These are phyloP conservation scores for Talaromyces pinophilus DNA, from an alignment of 2,329 filamentous ascomycete genomes.

Conservation along the genomic window DNA sequence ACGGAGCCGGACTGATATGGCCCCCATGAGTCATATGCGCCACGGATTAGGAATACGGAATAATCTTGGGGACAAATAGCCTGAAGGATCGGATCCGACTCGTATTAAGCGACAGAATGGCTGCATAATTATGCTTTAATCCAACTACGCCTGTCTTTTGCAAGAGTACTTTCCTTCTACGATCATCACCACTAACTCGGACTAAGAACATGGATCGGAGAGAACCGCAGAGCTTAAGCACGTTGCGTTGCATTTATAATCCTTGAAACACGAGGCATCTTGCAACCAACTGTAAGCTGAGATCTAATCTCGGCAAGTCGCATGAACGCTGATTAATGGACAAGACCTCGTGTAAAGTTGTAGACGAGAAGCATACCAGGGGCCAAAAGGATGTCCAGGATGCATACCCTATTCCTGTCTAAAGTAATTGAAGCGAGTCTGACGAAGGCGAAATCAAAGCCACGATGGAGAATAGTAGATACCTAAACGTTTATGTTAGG, in stretches of 20 bases:
- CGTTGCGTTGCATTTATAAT: neutral
- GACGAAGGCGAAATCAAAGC: neutral
- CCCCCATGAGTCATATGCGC: neutral
- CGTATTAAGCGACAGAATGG: neutral
- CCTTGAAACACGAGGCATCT: slow-evolving; percentile 8
- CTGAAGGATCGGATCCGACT: neutral
- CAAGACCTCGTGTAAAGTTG: neutral
- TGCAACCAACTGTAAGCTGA: neutral
- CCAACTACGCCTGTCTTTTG: neutral
- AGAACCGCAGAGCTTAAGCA: neutral
- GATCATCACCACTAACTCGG: neutral
- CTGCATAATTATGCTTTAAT: neutral
- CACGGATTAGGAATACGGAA: neutral
- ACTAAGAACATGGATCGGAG: neutral
- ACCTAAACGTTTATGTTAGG: neutral
- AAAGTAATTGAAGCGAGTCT: neutral
- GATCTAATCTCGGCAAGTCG: neutral
- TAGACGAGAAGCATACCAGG: neutral
- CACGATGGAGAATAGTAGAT: neutral
- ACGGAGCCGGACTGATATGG: slow-evolving; percentile 6
- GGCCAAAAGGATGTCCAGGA: neutral
- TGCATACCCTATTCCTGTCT: neutral
- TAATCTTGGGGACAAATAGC: neutral
- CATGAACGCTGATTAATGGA: neutral
- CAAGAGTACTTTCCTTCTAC: neutral